Base-by-base conservation (phyloP, 371 early-diverging fungal species). In the Rhizopus arrhizus region DNA sequence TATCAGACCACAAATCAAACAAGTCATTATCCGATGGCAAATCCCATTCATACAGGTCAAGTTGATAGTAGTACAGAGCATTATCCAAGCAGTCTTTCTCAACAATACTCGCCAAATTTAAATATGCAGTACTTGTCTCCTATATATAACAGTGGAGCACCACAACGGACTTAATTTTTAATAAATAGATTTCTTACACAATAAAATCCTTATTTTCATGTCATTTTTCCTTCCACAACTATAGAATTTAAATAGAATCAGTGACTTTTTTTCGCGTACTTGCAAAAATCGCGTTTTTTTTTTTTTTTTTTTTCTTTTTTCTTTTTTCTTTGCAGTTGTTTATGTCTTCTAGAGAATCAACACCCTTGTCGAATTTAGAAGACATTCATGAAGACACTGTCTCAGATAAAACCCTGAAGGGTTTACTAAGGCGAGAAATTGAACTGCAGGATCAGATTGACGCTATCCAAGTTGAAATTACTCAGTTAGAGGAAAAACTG, bases 381-480 rank as follows among this genome's bases (percentile, higher is more conserved):
- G 68, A 68, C 22, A 49, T 63, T 33, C 52, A 68, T 51, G 62
- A 62, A 36, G 66, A 64, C 9, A 59, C 47, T 7, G 70, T 71
- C 3, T 58, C 73, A 9, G 81, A 78, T 45, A 53, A 48, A 34
- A 55, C 69, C 3, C 60, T 80, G 15, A 62, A 69, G 55, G 50
- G 48, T 11, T 61, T 88, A 41, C 66, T 84, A 16, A 64, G 74
- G 64, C 73, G 72, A 52, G 88, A 90, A 65, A 74, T 75, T 8
- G 75, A 76, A 36, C 70, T 90, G 12, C 71, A 80, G 38, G 68
- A 73, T 6, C 78, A 78, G 52, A 87, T 90, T 54, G 75, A 77
- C 35, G 77, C 77, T 42, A 68, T 90, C 5, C 73, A 81, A 53
- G 66, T 70, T 43, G 88, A 88, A 64, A 86, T 90, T 54, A 55